phyloP scores from a whole-genome alignment of 164 flowering plant genomes.

The Piper betle region DNA sequence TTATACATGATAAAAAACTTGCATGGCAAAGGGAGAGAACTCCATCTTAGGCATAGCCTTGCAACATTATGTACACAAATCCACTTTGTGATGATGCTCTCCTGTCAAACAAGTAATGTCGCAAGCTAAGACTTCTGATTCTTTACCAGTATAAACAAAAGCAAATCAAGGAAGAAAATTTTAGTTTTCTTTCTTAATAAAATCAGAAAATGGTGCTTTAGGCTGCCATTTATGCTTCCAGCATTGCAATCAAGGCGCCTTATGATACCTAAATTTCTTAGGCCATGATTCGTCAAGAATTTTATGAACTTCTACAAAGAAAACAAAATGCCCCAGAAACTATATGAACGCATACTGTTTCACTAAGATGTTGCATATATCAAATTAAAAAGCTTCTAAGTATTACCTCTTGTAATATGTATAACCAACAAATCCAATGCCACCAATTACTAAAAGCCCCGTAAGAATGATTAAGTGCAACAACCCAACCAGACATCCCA shows the following conservation, averaged over 20 bases:
- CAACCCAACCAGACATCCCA: conserved; percentile 17
- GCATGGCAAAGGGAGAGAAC: not conserved
- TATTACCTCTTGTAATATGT: conserved; percentile 21
- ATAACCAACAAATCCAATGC: conserved; percentile 24
- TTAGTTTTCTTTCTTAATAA: not conserved
- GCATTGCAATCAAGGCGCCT: not conserved
- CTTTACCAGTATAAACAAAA: not conserved
- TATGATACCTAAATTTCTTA: not conserved
- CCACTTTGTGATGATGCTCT: conserved; percentile 17
- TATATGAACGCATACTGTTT: not conserved
- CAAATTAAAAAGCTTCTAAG: not conserved
- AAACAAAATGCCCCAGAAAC: not conserved
- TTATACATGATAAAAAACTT: too few species aligned
- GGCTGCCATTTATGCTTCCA: not conserved
- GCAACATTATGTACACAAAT: conserved; percentile 28
- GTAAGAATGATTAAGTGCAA: conserved; percentile 14
- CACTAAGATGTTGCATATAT: not conserved
- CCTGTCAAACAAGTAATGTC: conserved; percentile 7
- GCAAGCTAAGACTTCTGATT: not conserved
- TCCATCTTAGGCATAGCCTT: conserved; percentile 18
- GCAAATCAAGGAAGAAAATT: not conserved
- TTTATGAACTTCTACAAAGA: not conserved
- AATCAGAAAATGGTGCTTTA: not conserved
- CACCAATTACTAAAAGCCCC: conserved; percentile 14
- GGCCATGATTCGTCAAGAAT: not conserved